Evolutionary conservation across 768 basidiomycete genomes (phyloP).

Genomic region (Pleurotus tuber-regium): DNA sequence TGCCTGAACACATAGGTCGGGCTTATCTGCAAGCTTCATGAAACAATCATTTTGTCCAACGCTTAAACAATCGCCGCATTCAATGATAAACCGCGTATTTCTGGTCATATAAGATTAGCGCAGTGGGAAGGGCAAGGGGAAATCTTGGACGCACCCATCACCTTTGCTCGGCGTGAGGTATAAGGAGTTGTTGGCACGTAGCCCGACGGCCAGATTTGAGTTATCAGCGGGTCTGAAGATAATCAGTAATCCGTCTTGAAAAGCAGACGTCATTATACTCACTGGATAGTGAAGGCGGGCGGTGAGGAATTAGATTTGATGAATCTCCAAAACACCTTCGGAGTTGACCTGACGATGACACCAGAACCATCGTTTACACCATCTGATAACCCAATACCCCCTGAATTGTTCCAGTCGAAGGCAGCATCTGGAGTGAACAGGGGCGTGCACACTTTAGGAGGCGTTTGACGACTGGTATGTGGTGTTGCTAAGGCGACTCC

Average conservation of each 20-base stretch:
- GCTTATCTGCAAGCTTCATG: constrained; percentile 8
- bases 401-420: constrained; percentile 7
- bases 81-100: constrained; percentile 6
- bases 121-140: background rate
- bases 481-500: background rate
- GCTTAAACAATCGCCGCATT: constrained; percentile 6
- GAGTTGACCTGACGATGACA: no score
- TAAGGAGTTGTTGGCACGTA: background rate
- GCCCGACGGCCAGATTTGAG: background rate
- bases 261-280: background rate
- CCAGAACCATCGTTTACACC: background rate
- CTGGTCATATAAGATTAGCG: background rate
- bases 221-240: background rate
- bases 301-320: background rate
- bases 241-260: background rate
- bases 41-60: constrained; percentile 6
- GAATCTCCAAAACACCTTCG: background rate
- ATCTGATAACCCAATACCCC: background rate
- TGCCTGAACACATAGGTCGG: constrained; percentile 5
- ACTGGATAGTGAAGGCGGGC: background rate
- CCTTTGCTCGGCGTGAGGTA: background rate
- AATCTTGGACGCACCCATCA: background rate
- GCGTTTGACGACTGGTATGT: background rate
- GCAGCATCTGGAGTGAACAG: background rate
- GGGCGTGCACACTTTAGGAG: background rate